These are phyloP conservation scores for Diutina siamensis DNA, from an alignment of 1,139 yeast genomes.

Conservation along the genomic window DNA sequence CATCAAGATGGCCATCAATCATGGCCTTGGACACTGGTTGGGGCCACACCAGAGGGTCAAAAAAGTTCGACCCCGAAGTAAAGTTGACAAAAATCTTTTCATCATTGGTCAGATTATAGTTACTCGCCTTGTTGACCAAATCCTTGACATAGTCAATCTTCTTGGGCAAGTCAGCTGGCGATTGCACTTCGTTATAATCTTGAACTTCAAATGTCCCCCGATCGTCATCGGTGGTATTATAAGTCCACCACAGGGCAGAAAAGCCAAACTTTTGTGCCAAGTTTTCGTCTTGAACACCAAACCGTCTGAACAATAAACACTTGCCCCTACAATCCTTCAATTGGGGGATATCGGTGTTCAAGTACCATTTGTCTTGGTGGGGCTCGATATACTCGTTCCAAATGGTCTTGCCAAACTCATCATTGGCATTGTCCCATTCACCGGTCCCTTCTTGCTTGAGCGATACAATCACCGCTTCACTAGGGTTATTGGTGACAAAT, in stretches of 20 bases:
- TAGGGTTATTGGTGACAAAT: constrained; percentile 38
- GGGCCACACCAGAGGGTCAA: constrained; percentile 70
- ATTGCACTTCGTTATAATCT: constrained; percentile 60
- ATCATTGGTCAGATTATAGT: constrained; percentile 36
- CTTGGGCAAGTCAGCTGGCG: constrained; percentile 39
- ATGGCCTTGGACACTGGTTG: constrained; percentile 48
- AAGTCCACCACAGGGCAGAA: constrained; percentile 57
- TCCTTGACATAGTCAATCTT: constrained; percentile 49
- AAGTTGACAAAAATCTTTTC: constrained; percentile 60
- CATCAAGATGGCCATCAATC: constrained; percentile 29
- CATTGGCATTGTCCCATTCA: constrained; percentile 48
- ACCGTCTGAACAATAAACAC: constrained; percentile 55
- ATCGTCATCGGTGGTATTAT: constrained; percentile 58
- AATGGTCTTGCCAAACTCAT: constrained; percentile 55
- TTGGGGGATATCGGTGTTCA: constrained; percentile 43
- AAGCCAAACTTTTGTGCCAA: constrained; percentile 43
- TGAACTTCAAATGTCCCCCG: constrained; percentile 55
- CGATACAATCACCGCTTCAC: constrained; percentile 58
- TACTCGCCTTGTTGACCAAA: constrained; percentile 42
- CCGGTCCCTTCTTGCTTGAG: constrained; percentile 67
- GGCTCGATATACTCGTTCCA: constrained; percentile 49
- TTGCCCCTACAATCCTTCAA: constrained; percentile 60
- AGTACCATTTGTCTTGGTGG: constrained; percentile 48
- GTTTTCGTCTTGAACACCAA: constrained; percentile 43
- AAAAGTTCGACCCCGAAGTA: constrained; percentile 66